Evolutionary conservation across 345 rosid species (phyloP).

Genomic region (Eutrema japonicum): DNA sequence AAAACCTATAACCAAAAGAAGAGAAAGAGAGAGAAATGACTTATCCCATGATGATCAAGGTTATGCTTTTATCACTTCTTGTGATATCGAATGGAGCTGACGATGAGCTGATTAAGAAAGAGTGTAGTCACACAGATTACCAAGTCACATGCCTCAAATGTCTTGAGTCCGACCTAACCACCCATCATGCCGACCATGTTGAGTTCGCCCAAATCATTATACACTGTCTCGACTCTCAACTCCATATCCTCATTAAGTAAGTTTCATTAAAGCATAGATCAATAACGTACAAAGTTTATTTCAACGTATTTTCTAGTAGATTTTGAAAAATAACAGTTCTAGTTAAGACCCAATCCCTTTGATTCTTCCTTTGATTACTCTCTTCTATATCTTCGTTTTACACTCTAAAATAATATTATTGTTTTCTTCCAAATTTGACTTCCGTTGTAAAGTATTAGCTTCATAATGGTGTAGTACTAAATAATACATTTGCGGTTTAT

Average conservation of each 20-base stretch:
- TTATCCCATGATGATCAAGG: constrained; percentile 1
- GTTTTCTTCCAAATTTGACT: too few relatives aligned
- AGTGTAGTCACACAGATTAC: neutral
- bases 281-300: neutral
- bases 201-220: neutral
- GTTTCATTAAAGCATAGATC: too few relatives aligned
- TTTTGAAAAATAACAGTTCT: too few relatives aligned
- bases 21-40: neutral
- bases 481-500: too few relatives aligned
- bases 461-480: too few relatives aligned
- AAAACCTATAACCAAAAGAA: neutral
- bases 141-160: neutral
- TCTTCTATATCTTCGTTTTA: too few relatives aligned
- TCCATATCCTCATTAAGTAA: neutral
- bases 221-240: constrained; percentile 3
- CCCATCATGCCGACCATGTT: neutral
- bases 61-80: constrained; percentile 10
- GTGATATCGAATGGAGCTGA: neutral
- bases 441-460: too few relatives aligned
- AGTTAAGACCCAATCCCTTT: too few relatives aligned
- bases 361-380: too few relatives aligned
- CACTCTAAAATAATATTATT: too few relatives aligned
- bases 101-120: neutral
- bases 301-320: neutral
- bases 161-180: neutral